These are phyloP conservation scores for Triticum urartu DNA, from an alignment of 176 grass and related monocot species.

Conservation along the genomic window DNA sequence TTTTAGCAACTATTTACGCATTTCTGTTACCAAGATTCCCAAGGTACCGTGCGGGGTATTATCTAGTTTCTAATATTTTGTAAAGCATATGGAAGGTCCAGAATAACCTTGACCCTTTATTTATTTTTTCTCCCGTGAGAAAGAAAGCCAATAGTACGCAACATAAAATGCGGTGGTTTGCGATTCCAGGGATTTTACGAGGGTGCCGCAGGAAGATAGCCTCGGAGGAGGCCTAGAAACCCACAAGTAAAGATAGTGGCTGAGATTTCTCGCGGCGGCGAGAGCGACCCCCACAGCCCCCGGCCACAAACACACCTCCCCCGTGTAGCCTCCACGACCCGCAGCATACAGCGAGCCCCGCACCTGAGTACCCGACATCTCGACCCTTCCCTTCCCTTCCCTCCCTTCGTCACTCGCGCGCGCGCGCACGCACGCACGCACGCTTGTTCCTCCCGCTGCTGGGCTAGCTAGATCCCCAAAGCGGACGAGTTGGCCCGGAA, in stretches of 20 bases:
- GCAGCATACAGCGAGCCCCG: conserved; percentile 30
- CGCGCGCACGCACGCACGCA: background rate
- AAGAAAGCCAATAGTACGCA: too few species aligned
- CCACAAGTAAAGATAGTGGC: conserved; percentile 98
- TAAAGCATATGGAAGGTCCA: too few species aligned
- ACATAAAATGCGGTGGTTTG: background rate
- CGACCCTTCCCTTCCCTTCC: too few species aligned
- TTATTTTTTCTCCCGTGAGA: too few species aligned
- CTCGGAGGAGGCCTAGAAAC: conserved; percentile 37
- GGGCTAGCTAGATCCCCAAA: conserved; percentile 15
- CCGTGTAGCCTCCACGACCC: background rate
- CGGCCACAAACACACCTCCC: conserved; percentile 21
- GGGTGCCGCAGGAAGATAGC: background rate
- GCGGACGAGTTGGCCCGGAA: background rate
- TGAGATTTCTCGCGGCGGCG: conserved; percentile 68
- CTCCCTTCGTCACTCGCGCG: background rate
- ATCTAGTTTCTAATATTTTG: too few species aligned
- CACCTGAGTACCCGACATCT: background rate
- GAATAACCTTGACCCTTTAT: too few species aligned
- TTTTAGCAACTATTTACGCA: too few species aligned
- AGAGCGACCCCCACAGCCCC: conserved; percentile 23
- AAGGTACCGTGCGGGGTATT: too few species aligned
- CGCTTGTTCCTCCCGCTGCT: background rate
- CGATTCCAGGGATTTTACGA: background rate
- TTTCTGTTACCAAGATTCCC: too few species aligned